Percentiles rank a stretch among this genome's conserved stretches.
phyloP scores from a whole-genome alignment of 129 eudicot genomes.

The Pulicaria dysenterica region DNA sequence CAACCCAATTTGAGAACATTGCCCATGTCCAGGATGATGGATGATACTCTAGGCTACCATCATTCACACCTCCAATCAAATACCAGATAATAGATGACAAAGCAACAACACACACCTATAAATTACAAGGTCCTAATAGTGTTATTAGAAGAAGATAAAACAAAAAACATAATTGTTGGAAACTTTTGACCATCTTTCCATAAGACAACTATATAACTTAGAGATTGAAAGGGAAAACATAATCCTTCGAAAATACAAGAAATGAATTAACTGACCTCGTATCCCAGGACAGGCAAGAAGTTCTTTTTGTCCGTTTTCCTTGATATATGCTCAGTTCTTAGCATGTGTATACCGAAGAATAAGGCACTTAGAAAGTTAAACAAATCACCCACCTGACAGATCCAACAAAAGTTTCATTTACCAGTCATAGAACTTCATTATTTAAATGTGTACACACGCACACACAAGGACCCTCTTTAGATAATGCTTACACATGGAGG shows the following conservation, averaged over 20 bases:
- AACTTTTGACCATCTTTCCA: not conserved
- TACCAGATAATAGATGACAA: slow-evolving; percentile 64
- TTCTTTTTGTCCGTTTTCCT: slow-evolving; percentile 60
- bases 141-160: slow-evolving; percentile 4
- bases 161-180: not conserved
- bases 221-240: not conserved
- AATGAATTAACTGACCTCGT: slow-evolving; percentile 58
- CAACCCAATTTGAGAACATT: slow-evolving; percentile 45
- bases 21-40: slow-evolving; percentile 68
- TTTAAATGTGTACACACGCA: not conserved
- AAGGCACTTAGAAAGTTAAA: slow-evolving; percentile 79
- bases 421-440: not conserved
- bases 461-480: not conserved
- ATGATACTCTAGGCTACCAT: slow-evolving; percentile 40
- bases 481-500: slow-evolving; percentile 69
- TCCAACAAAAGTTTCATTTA: slow-evolving; percentile 2
- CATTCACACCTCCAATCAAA: slow-evolving; percentile 48
- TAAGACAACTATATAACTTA: no score
- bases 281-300: slow-evolving; percentile 80
- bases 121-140: slow-evolving; percentile 14
- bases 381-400: slow-evolving; percentile 73
- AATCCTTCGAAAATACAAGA: not conserved
- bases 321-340: slow-evolving; percentile 80
- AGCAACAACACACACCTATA: slow-evolving; percentile 73
- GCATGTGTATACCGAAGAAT: slow-evolving; percentile 89